These are phyloP conservation scores for Saturnispora gosingensis DNA, from an alignment of 805 yeast genomes.

Conservation along the genomic window DNA sequence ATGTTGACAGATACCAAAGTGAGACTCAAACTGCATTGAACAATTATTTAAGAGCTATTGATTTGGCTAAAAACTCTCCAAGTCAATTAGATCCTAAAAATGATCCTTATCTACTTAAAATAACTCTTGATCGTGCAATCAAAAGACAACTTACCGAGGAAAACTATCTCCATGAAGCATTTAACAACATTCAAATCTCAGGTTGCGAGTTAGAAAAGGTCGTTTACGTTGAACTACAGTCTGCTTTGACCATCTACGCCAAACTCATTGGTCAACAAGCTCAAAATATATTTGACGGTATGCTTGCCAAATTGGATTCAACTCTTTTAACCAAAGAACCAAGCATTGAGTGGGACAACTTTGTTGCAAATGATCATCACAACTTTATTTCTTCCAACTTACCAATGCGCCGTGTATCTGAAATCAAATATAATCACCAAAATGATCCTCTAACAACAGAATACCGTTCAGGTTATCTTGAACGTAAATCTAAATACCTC, in stretches of 20 bases:
- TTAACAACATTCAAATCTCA: slow-evolving; percentile 72
- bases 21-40: slow-evolving; percentile 51
- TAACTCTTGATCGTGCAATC: slow-evolving; percentile 65
- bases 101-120: slow-evolving; percentile 78
- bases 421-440: slow-evolving; percentile 58
- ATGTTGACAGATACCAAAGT: slow-evolving; percentile 58
- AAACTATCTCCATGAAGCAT: slow-evolving; percentile 81
- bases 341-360: slow-evolving; percentile 81
- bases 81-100: slow-evolving; percentile 40
- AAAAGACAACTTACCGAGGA: slow-evolving; percentile 75
- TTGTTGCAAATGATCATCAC: slow-evolving; percentile 53
- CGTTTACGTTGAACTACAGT: slow-evolving; percentile 79
- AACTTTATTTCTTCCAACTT: slow-evolving; percentile 57
- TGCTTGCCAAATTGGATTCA: slow-evolving; percentile 54
- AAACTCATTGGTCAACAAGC: slow-evolving; percentile 65
- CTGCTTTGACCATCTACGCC: slow-evolving; percentile 65
- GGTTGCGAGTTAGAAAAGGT: slow-evolving; percentile 85
- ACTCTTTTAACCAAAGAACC: slow-evolving; percentile 75
- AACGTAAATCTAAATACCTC: slow-evolving; percentile 82
- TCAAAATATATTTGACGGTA: slow-evolving; percentile 54
- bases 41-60: slow-evolving; percentile 52
- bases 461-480: slow-evolving; percentile 71
- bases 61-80: slow-evolving; percentile 44
- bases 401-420: slow-evolving; percentile 53
- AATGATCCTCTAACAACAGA: slow-evolving; percentile 59